Conservation (phyloP, 2,329 filamentous ascomycete genomes). For the Colletotrichum karsti region DNA sequence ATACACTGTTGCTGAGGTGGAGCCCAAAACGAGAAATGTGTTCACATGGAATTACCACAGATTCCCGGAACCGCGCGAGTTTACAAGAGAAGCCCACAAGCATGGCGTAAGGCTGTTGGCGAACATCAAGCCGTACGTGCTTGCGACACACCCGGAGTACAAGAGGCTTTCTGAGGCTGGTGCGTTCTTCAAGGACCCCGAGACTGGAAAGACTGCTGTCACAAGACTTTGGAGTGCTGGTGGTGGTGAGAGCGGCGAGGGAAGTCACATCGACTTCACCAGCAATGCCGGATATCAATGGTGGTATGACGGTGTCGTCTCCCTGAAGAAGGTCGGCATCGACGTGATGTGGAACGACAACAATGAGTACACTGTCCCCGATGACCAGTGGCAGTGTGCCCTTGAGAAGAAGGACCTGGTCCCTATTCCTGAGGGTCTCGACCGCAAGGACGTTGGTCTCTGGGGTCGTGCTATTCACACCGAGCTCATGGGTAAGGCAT, state of each 20-base stretch:
- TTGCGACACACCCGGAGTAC: slow-evolving; percentile 74
- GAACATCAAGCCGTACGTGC: slow-evolving; percentile 78
- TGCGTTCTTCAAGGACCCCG: slow-evolving; percentile 71
- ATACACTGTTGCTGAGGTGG: slow-evolving; percentile 72
- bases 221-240: slow-evolving; percentile 77
- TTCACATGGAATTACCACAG: slow-evolving; percentile 77
- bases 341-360: slow-evolving; percentile 85
- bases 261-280: slow-evolving; percentile 79
- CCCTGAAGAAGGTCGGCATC: slow-evolving; percentile 69
- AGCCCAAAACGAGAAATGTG: slow-evolving; percentile 76
- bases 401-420: slow-evolving; percentile 52
- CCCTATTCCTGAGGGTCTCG: slow-evolving; percentile 42
- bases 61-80: slow-evolving; percentile 73
- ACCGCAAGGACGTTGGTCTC: slow-evolving; percentile 64
- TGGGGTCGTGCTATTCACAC: slow-evolving; percentile 77
- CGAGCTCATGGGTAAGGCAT: slow-evolving; percentile 76
- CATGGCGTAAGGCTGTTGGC: slow-evolving; percentile 74
- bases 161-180: slow-evolving; percentile 63
- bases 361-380: slow-evolving; percentile 75
- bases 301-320: slow-evolving; percentile 75
- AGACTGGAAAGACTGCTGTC: slow-evolving; percentile 59
- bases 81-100: slow-evolving; percentile 68
- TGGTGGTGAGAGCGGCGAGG: slow-evolving; percentile 74
- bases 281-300: slow-evolving; percentile 72
- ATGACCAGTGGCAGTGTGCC: slow-evolving; percentile 72